Evolutionary conservation across 306 rosid species (phyloP), one percentile per base, ranked within the genome.

Genomic region (Coriaria nepalensis): DNA sequence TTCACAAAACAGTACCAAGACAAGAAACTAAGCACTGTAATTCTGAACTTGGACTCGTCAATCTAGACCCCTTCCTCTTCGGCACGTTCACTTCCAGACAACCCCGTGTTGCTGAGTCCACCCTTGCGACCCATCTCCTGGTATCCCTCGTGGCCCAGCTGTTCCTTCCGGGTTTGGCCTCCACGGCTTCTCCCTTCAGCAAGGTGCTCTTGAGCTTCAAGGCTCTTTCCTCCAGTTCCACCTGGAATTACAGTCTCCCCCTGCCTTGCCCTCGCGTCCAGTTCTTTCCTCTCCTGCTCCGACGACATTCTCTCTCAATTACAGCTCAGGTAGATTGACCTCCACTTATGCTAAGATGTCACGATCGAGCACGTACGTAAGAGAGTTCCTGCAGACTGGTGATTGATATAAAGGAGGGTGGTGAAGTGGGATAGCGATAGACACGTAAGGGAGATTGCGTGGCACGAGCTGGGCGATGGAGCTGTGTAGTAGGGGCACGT

Each of bases 211-310:
- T 65, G 66, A 11, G 77, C 77, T 49, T 60, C 55, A 7, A 71
- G 68, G 57, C 61, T 66, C 14, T 47, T 61, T 13, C 77, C 69
- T 10, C 72, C 72, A 2, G 65, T 71, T 15, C 76, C 68, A 4
- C 65, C 62, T 6, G 50, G 61, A 20, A 57, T 37, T 5, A 66
- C 73, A 4, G 77, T 66, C 40, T 37, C 40, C 7, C 40, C 40
- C 40, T 37, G 40, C 40, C 7, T 37, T 37, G 40, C 40, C 40
- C 40, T 37, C 7, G 5, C 40, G 40, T 37, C 40, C 7, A 37
- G 7, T 37, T 37, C 40, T 37, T 7, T 37, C 7, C 40, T 37
- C 7, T 37, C 40, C 40, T 37, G 40, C 7, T 37, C 40, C 7
- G 40, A 5, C 40, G 40, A 37, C 40, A 37, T 37, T 7, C 7